Base-by-base conservation (phyloP, 352 stramenopile genomes). In the Globisporangium spiculum region DNA sequence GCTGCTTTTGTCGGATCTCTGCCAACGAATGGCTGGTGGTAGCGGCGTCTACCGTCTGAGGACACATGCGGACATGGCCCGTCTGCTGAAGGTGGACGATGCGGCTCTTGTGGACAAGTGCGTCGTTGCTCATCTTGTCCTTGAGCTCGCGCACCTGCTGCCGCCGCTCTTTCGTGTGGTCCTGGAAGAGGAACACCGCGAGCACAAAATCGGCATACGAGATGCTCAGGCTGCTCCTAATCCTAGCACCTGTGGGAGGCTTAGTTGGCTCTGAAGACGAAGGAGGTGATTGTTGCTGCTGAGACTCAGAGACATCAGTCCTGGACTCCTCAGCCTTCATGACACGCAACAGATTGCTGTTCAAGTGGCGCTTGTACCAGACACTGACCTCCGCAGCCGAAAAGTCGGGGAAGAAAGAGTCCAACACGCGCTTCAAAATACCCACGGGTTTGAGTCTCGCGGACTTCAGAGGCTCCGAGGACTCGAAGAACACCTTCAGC, bases 51-150 rank as follows among this genome's bases (percentile, higher is more conserved):
- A 41, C 38, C 53, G 60, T 34, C 44, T 84, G 77, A 10, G 77
- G 75, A 63, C 83, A 92, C 60, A 93, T 75, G 10, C 86, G 77
- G 18, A 92, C 82, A 66, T 93, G 86, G 0, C 83, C 86, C 41
- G 77, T 86, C 44, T 83, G 80, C 46, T 93, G 86, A 2, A 93
- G 75, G 34, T 92, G 82, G 20, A 93, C 84, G 9, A 93, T 83
- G 14, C 84, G 83, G 66, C 77, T 86, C 1, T 70, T 76, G 63
- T 93, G 86, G 6, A 53, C 69, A 41, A 87, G 67, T 14, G 83
- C 70, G 46, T 90, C 80, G 46, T 81, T 89, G 44, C 74, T 68
- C 27, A 88, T 63, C 34, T 63, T 73, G 9, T 57, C 53, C 14
- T 75, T 72, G n/a, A 77, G 66, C 20, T 72, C 72, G 3, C 63